phyloP scores from a whole-genome alignment of 83 land plant genomes.

The Picea abies region DNA sequence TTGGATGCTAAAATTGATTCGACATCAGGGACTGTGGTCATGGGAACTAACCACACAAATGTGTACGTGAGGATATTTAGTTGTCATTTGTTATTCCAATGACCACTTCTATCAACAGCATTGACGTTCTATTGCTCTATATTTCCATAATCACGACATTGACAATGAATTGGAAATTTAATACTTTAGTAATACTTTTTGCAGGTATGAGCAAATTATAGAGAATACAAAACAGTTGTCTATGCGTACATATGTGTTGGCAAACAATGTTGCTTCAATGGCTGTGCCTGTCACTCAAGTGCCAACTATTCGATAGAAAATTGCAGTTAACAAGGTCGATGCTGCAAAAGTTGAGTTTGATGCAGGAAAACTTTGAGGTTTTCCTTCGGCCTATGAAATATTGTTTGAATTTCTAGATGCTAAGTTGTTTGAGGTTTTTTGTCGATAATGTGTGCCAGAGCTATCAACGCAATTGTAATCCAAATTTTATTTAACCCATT shows the following conservation, averaged over 20 bases:
- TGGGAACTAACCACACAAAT: conserved; percentile 80
- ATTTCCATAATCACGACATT: neutral
- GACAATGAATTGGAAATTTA: neutral
- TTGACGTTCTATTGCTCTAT: neutral
- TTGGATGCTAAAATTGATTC: conserved; percentile 99
- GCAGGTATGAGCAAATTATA: conserved; percentile 84
- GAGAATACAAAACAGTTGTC: conserved; percentile 73
- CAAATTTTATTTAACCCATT: too few species aligned
- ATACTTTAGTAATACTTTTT: neutral
- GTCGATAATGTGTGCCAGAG: too few species aligned
- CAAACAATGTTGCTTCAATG: conserved; percentile 53
- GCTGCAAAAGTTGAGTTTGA: too few species aligned
- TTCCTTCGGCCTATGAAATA: too few species aligned
- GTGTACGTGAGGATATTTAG: conserved; percentile 47
- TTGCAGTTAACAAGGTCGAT: too few species aligned
- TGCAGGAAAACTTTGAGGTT: too few species aligned
- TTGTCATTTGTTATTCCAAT: neutral
- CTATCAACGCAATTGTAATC: too few species aligned
- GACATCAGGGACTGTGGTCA: conserved; percentile 81
- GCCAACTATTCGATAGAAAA: too few species aligned
- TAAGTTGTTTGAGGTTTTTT: too few species aligned
- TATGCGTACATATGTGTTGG: conserved; percentile 66
- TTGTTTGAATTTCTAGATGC: too few species aligned
- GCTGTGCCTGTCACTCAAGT: conserved; percentile 36
- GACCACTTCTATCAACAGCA: neutral